Evolutionary conservation across 1,284 basidiomycete species (phyloP).

Genomic region (Boletus smithii): DNA sequence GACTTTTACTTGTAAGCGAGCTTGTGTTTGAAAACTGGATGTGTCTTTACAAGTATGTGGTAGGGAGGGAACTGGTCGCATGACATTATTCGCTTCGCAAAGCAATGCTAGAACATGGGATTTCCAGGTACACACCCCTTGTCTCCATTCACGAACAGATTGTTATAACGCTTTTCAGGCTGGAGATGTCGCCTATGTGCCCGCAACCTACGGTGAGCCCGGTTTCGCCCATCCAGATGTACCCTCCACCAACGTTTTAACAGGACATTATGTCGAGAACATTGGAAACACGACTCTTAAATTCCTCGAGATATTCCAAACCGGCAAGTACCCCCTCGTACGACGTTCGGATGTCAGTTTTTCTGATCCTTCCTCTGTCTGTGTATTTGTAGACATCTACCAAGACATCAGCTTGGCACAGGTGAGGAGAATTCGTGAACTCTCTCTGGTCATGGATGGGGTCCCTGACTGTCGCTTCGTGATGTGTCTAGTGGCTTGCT

Average conservation of each 20-base stretch:
- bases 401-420: constrained; percentile 63
- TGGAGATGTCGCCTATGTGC: constrained; percentile 57
- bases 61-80: constrained; percentile 45
- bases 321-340: constrained; percentile 33
- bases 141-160: not conserved
- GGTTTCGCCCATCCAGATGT: not conserved
- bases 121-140: constrained; percentile 30
- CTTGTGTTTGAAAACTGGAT: not conserved
- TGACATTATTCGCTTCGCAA: constrained; percentile 38
- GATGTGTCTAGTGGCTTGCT: constrained; percentile 43
- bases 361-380: not conserved
- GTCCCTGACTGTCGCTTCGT: not conserved
- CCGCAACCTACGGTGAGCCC: constrained; percentile 41
- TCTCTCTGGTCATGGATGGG: not conserved
- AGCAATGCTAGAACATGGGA: constrained; percentile 42
- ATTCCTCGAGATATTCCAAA: constrained; percentile 59
- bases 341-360: not conserved
- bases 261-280: constrained; percentile 66
- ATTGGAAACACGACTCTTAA: constrained; percentile 54
- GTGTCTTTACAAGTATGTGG: not conserved
- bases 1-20: constrained; percentile 28
- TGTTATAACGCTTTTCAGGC: constrained; percentile 31
- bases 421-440: too few relatives aligned
- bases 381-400: constrained; percentile 30
- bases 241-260: not conserved